Evolutionary conservation across 495 filamentous ascomycete genomes (phyloP), one percentile per base, ranked within the genome.

Genomic region (Paragyromitra xinjiangensis): DNA sequence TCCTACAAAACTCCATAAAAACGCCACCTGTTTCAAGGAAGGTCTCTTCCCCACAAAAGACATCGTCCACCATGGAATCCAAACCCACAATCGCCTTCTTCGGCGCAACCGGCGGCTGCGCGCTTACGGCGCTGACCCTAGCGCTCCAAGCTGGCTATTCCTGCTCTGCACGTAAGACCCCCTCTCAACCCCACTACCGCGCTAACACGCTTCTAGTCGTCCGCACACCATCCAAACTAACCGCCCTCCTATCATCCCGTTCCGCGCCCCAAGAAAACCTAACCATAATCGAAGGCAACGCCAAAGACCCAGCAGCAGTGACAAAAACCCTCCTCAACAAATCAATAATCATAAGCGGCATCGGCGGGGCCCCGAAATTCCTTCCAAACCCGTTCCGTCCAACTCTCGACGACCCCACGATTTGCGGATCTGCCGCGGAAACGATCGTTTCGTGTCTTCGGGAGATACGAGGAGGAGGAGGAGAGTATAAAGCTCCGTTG

Each of bases 171-270:
- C 72, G 83, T 83, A 62, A 19, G 79, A 67, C 26, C 7, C 16
- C 24, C 19, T 22, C 19, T 24, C 12, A 19, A 7, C 22, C 1
- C 4, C 12, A 16, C 24, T 14, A 83, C 12, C 88, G 89, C 7
- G 69, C 84, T 34, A 91, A 91, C 74, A 42, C 29, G 78, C 74
- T 11, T 65, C 50, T 16, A 78, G 76, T 81, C 44, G 73, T 66
- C 55, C 88, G 90, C 22, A 87, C 85, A 9, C 88, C 90, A 29
- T 75, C 85, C 11, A 91, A 91, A 79, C 87, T 91, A 58, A 81
- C 75, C 56, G 79, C 77, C 34, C 73, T 87, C 22, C 42, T 89
- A 63, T 77, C 83, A n/a, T 78, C 82, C 45, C 69, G 69, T 2
- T 86, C 72, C 78, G 81, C 34, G 53, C 82, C 61, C 39, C 80